Evolutionary conservation across 176 grass and related monocot genomes (phyloP), one percentile per base, ranked within the genome.

Genomic region (Oryza longistaminata): DNA sequence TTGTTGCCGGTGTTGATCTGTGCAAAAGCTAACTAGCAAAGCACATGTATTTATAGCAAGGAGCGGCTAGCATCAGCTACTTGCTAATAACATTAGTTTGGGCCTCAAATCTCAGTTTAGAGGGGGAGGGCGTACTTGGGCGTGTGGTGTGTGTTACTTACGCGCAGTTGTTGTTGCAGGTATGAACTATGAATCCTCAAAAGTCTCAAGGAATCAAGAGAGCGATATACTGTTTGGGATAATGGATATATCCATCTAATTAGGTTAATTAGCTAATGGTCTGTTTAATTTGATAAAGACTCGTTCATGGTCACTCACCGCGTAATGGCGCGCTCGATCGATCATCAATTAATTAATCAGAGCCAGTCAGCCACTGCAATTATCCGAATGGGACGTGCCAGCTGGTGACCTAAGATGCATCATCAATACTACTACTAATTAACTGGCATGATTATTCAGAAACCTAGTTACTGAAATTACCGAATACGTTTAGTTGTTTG

Each of bases 31-130:
- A 31, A 31, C 2, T 31, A 31, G 58, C 19, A 5, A 22, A 61
- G 58, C 9, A 16, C 31, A 42, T 1, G 71, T 74, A 74, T 74
- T 49, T 74, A 74, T 64, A 85, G 29, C 19, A 71, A 85, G 64
- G 82, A 52, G 21, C 77, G n/a, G 55, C 55, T 52, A 85, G 24
- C 87, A 66, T 88, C 55, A 60, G 2, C 29, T 31, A n/a, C 7
- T 60, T n/a, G 21, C 21, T 1, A 60, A n/a, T 19, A 55, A 55
- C 6, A 19, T 55, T 19, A 52, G 7, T 46, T 12, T 52, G 49
- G 50, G 52, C 5, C 14, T 17, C 16, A 53, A 19, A 42, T 42
- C 39, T 58, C 17, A 50, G 15, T 31, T 58, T 58, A 58, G 16
- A 55, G 15, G 52, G 50, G 53, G 49, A 52, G 49, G 49, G 49